phyloP scores from a whole-genome alignment of 2,329 filamentous ascomycete species.

The Colletotrichum sp. region DNA sequence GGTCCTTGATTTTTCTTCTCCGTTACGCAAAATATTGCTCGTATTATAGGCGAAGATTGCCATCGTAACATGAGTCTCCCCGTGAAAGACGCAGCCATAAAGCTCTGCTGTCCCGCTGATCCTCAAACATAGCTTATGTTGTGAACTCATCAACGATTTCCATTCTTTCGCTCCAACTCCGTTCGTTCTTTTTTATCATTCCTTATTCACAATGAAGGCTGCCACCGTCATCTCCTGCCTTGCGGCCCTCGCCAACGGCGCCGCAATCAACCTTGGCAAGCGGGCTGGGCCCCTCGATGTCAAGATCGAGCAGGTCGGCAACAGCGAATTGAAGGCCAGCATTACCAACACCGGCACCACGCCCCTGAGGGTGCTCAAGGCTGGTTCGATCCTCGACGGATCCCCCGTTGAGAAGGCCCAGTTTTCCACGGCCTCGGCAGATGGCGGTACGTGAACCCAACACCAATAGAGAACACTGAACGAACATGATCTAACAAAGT shows the following conservation, averaged over 20 bases:
- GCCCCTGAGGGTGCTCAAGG: conserved; percentile 52
- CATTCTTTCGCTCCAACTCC: not conserved
- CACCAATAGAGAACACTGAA: not conserved
- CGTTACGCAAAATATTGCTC: not conserved
- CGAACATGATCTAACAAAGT: not conserved
- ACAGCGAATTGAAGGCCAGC: conserved; percentile 51
- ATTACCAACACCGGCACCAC: conserved; percentile 53
- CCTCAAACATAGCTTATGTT: no score
- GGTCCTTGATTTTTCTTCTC: not conserved
- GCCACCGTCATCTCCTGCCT: conserved; percentile 38
- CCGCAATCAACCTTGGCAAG: conserved; percentile 34
- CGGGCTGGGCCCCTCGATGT: conserved; percentile 41
- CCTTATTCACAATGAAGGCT: conserved; percentile 38
- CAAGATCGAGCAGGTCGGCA: conserved; percentile 47
- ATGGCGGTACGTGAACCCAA: conserved; percentile 36
- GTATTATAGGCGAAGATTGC: not conserved
- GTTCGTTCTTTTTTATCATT: not conserved
- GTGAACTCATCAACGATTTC: not conserved
- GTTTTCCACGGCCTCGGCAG: conserved; percentile 37
- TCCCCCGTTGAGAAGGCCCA: conserved; percentile 53
- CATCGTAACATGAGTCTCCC: not conserved
- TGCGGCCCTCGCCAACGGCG: conserved; percentile 37
- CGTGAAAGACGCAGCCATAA: not conserved
- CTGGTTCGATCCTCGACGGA: conserved; percentile 52
- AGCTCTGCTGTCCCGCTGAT: not conserved